phyloP scores from a whole-genome alignment of 352 stramenopile genomes.

The Pythium scleroteichum region DNA sequence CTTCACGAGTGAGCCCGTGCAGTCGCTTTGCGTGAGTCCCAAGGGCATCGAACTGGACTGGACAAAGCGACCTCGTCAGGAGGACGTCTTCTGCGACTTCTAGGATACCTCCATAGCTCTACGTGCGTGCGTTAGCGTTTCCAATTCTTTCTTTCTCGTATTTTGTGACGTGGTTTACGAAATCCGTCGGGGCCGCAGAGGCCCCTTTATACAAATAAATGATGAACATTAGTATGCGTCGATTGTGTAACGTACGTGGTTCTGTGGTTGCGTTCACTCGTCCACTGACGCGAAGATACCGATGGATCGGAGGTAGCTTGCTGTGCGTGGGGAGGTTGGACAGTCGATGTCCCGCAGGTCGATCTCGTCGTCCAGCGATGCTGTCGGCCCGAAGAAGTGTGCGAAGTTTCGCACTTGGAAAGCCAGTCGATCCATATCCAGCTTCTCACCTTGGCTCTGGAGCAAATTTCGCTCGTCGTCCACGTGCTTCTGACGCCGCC shows the following conservation, averaged over 20 bases:
- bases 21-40: slow-evolving; percentile 32
- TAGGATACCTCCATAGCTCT: slow-evolving; percentile 5
- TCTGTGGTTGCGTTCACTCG: slow-evolving; percentile 10
- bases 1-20: slow-evolving; percentile 68
- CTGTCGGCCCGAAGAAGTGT: slow-evolving; percentile 23
- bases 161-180: too few relatives aligned
- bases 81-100: slow-evolving; percentile 25
- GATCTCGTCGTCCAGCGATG: slow-evolving; percentile 8
- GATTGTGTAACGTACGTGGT: not conserved
- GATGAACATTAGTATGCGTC: slow-evolving; percentile 6
- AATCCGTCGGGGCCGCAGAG: not conserved
- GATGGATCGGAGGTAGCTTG: slow-evolving; percentile 21
- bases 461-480: slow-evolving; percentile 19
- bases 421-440: slow-evolving; percentile 23
- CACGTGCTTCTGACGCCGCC: slow-evolving; percentile 19
- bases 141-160: too few relatives aligned
- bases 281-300: slow-evolving; percentile 22
- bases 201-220: slow-evolving; percentile 14
- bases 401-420: slow-evolving; percentile 27
- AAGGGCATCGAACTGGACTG: slow-evolving; percentile 7
- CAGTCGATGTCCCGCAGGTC: slow-evolving; percentile 23
- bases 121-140: too few relatives aligned
- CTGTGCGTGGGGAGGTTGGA: slow-evolving; percentile 25
- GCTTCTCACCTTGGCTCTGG: slow-evolving; percentile 12
- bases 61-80: slow-evolving; percentile 20